Conservation (phyloP, 2,329 filamentous ascomycete genomes). For the Cryphonectria radicalis region DNA sequence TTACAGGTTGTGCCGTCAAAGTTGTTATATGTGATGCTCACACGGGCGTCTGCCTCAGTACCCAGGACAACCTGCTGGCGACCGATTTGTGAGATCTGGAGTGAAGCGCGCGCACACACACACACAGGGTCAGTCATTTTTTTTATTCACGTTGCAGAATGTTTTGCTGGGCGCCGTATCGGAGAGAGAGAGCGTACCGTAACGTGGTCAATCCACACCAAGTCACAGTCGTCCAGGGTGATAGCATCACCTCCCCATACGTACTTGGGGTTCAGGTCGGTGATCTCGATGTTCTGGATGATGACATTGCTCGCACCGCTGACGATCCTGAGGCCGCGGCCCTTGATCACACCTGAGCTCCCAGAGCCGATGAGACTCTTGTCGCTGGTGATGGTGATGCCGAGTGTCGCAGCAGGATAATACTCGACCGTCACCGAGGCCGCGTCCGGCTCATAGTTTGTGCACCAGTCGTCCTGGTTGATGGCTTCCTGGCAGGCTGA, state of each 20-base stretch:
- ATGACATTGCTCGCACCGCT: conserved; percentile 60
- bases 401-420: conserved; percentile 55
- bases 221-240: conserved; percentile 50
- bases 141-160: not conserved
- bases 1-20: conserved; percentile 52
- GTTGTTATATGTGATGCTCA: conserved; percentile 64
- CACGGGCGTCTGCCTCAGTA: conserved; percentile 47
- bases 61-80: conserved; percentile 65
- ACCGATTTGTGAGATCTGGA: conserved; percentile 52
- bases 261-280: conserved; percentile 59
- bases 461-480: conserved; percentile 63
- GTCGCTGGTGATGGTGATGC: conserved; percentile 60
- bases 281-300: conserved; percentile 62
- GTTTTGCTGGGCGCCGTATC: not conserved
- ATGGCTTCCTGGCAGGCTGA: conserved; percentile 63
- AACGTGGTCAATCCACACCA: conserved; percentile 58
- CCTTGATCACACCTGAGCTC: conserved; percentile 57
- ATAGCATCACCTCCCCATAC: conserved; percentile 66
- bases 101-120: not conserved
- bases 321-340: conserved; percentile 58
- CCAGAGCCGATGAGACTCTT: conserved; percentile 62
- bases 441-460: conserved; percentile 59
- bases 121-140: not conserved
- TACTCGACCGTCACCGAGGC: conserved; percentile 50
- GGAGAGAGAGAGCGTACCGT: conserved; percentile 31